phyloP scores from a whole-genome alignment of 331 rosid genomes.

The Acacia pycnantha region DNA sequence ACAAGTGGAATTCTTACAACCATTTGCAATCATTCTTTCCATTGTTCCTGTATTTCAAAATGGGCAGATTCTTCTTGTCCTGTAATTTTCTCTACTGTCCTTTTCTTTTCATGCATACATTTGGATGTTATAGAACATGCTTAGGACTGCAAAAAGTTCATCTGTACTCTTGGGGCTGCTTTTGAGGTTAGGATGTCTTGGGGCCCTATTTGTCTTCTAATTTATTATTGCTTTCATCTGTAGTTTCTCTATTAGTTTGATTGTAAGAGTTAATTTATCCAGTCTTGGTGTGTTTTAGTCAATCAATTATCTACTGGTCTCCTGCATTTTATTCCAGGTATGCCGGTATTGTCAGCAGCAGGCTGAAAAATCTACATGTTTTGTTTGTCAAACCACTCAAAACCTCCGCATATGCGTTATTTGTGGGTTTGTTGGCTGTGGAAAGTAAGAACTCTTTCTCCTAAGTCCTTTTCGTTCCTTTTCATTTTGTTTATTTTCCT shows the following conservation, averaged over 20 bases:
- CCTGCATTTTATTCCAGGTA: constrained; percentile 49
- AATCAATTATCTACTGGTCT: neutral
- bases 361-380: constrained; percentile 86
- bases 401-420: constrained; percentile 96
- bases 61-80: constrained; percentile 98
- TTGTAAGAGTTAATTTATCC: neutral
- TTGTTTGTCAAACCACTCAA: constrained; percentile 88
- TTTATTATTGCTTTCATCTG: constrained; percentile 3
- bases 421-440: constrained; percentile 98
- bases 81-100: constrained; percentile 44
- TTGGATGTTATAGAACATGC: constrained; percentile 1
- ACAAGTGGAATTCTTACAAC: constrained; percentile 86
- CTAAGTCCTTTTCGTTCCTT: neutral
- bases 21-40: constrained; percentile 97
- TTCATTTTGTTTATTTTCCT: neutral
- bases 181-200: constrained; percentile 16
- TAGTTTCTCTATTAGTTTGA: constrained; percentile 21
- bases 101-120: constrained; percentile 8
- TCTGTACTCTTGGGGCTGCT: neutral
- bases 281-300: neutral
- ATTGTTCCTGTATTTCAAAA: constrained; percentile 91
- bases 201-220: constrained; percentile 5
- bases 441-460: constrained; percentile 57
- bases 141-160: neutral
- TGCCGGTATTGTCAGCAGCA: constrained; percentile 98